Base-by-base conservation (phyloP, 768 basidiomycete species). In the Russula sp. region DNA sequence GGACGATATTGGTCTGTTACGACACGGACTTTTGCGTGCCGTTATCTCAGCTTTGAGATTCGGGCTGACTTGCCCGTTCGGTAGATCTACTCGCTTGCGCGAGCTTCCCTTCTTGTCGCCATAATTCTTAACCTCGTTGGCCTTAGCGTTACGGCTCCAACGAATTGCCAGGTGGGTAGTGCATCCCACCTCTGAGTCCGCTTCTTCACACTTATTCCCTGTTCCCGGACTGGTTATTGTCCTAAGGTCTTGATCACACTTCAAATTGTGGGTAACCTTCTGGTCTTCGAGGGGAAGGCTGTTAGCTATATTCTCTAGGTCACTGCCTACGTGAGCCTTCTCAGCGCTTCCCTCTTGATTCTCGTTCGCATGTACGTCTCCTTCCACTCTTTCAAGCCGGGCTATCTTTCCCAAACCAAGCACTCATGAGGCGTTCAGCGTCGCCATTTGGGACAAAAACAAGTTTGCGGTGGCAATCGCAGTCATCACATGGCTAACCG, bases 1-100 rank as follows among this genome's bases (percentile, higher is more conserved):
- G 62, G 62, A 34, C 62, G 16, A 59, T 63, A 59, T 63, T 42
- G 57, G 62, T 63, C 9, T 1, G 57, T 57, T 10, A 1, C 1
- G 2, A 32, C 22, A 11, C 22, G 8, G 36, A n/a, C 36, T 36
- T 36, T 36, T 24, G 9, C 32, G 11, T 36, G 11, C 4, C 14
- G 18, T 7, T 18, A 2, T 50, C 14, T 9, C 22, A 13, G 13
- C 14, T 42, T 42, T 20, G 18, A 28, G 24, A 24, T 18, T 16
- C 3, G 2, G 38, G 40, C 38, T 28, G 13, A 42, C 7, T 26
- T 8, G 16, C 24, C 40, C n/a, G 5, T 18, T 53, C 5, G 9
- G 20, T 46, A 57, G 56, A 44, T 57, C 0, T 57, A 57, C 56
- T 57, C 40, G 11, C 42, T 46, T n/a, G 14, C 56, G 11, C 56